Evolutionary conservation across 2,329 filamentous ascomycete genomes (phyloP).

Genomic region (Akanthomyces uredinophilus): DNA sequence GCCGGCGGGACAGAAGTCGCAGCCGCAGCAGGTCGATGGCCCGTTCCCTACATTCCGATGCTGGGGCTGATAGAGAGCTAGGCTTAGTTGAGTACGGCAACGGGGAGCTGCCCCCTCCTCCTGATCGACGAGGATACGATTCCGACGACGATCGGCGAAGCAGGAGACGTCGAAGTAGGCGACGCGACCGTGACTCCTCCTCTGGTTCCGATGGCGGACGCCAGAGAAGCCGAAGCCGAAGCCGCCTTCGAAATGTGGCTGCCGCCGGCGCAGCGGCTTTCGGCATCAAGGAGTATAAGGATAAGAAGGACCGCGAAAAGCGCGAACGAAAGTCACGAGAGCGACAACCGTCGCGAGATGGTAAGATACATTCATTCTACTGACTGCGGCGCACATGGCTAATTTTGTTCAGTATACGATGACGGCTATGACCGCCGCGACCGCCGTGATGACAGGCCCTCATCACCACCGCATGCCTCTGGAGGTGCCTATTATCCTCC

Average conservation of each 20-base stretch:
- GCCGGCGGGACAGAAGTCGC: slow-evolving; percentile 30
- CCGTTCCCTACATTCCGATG: slow-evolving; percentile 45
- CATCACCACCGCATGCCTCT: slow-evolving; percentile 46
- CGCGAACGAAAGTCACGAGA: slow-evolving; percentile 32
- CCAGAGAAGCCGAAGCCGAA: slow-evolving; percentile 52
- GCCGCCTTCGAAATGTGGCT: slow-evolving; percentile 50
- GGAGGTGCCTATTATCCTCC: slow-evolving; percentile 47
- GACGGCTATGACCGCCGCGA: slow-evolving; percentile 36
- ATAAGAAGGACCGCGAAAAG: slow-evolving; percentile 42
- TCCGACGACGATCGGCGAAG: neutral
- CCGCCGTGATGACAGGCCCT: slow-evolving; percentile 33
- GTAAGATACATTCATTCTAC: neutral
- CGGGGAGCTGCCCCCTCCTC: slow-evolving; percentile 47
- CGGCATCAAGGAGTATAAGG: slow-evolving; percentile 56
- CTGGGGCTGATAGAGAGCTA: slow-evolving; percentile 59
- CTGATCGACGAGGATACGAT: slow-evolving; percentile 36
- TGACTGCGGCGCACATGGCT: slow-evolving; percentile 1
- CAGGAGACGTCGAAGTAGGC: slow-evolving; percentile 29
- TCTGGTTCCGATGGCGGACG: slow-evolving; percentile 28
- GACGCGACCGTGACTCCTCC: slow-evolving; percentile 30
- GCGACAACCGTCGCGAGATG: slow-evolving; percentile 22
- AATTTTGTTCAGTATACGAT: slow-evolving; percentile 28
- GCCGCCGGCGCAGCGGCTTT: slow-evolving; percentile 57
- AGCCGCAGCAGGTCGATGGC: slow-evolving; percentile 47
- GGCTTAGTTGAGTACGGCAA: slow-evolving; percentile 64